A percentile compares a stretch with the other conserved stretches of the same genome.
Evolutionary conservation across 2,329 filamentous ascomycete species (phyloP).

Genomic region (Emmonsia crescens): DNA sequence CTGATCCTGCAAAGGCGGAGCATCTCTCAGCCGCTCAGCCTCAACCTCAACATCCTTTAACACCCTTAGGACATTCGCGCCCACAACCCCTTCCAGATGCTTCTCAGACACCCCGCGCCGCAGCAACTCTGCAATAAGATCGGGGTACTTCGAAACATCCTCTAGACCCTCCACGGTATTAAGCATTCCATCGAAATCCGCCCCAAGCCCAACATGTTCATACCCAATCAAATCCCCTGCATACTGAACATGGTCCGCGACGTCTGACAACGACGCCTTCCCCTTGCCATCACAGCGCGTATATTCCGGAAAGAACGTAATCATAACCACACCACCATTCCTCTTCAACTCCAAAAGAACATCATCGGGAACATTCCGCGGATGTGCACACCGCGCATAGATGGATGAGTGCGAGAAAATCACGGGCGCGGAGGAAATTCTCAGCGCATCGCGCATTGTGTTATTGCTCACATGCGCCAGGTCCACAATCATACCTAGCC

Average conservation of each 20-base stretch:
- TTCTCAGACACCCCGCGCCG: constrained; percentile 60
- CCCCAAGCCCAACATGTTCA: constrained; percentile 77
- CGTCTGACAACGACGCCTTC: constrained; percentile 64
- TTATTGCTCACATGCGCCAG: constrained; percentile 67
- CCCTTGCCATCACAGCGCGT: constrained; percentile 58
- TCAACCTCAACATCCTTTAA: constrained; percentile 63
- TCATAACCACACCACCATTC: constrained; percentile 70
- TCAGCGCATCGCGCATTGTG: constrained; percentile 76
- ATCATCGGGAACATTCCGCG: constrained; percentile 80
- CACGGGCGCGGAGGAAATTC: constrained; percentile 66
- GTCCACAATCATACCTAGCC: constrained; percentile 89
- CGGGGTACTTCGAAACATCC: constrained; percentile 74
- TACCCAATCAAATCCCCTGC: constrained; percentile 78
- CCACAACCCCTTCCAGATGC: constrained; percentile 64
- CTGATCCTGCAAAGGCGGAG: constrained; percentile 1
- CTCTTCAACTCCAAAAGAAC: constrained; percentile 66
- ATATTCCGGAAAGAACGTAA: constrained; percentile 78
- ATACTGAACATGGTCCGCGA: constrained; percentile 69
- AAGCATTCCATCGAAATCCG: constrained; percentile 67
- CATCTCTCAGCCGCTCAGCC: constrained; percentile 1
- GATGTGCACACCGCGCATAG: constrained; percentile 70
- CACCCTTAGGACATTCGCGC: constrained; percentile 71
- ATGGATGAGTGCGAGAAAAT: constrained; percentile 87
- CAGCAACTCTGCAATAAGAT: constrained; percentile 64
- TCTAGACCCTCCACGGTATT: constrained; percentile 62